Evolutionary conservation across 2,329 filamentous ascomycete species (phyloP).

Genomic region (Fusarium liriodendri): DNA sequence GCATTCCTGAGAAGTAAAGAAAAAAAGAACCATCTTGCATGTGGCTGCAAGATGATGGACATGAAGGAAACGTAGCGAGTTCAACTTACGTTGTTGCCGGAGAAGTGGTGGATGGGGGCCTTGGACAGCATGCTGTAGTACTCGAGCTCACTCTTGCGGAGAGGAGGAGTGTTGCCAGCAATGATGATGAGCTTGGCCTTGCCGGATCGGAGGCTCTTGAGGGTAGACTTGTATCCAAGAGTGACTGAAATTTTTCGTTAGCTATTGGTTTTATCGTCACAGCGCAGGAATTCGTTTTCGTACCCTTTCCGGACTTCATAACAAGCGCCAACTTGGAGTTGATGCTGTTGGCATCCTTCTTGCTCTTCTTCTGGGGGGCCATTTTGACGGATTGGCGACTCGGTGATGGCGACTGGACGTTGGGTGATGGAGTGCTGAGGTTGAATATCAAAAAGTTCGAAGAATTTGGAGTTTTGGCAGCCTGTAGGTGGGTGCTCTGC

Average conservation of each 20-base stretch:
- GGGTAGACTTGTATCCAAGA: conserved; percentile 58
- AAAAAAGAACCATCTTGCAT: conserved; percentile 36
- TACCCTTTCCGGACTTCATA: conserved; percentile 81
- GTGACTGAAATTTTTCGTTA: conserved; percentile 48
- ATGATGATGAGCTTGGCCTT: conserved; percentile 99
- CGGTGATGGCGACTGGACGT: conserved; percentile 45
- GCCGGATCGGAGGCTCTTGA: conserved; percentile 91
- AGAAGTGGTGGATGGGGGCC: conserved; percentile 97
- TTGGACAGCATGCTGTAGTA: conserved; percentile 95
- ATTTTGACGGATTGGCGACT: conserved; percentile 65
- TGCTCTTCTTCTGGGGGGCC: conserved; percentile 79
- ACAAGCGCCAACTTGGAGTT: conserved; percentile 71
- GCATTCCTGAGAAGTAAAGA: conserved; percentile 39
- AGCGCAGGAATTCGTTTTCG: conserved; percentile 42
- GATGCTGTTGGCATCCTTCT: conserved; percentile 84
- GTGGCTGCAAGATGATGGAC: conserved; percentile 29
- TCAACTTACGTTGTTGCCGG: conserved; percentile 95
- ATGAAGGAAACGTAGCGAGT: conserved; percentile 39
- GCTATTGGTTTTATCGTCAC: background rate
- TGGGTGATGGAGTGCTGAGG: conserved; percentile 48
- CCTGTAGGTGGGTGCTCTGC: conserved; percentile 27
- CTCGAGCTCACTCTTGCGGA: conserved; percentile 97
- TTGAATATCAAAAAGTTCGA: conserved; percentile 40
- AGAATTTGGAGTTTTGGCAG: conserved; percentile 40
- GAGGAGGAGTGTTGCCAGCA: conserved; percentile 91